Percentiles rank a stretch among this genome's conserved stretches.
Conservation (phyloP, 345 rosid species). For the Gossypium sturtianum region DNA sequence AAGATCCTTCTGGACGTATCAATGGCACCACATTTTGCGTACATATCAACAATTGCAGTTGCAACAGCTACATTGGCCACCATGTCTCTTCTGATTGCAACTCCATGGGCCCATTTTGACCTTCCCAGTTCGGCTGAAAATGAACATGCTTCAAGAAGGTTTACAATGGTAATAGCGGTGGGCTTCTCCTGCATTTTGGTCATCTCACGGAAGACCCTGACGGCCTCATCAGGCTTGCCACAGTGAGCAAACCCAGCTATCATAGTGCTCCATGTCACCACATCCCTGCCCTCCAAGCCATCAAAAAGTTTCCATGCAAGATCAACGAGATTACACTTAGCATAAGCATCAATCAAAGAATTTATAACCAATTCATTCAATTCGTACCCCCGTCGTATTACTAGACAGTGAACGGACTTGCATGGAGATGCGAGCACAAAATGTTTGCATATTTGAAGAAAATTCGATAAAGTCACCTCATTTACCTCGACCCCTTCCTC, state of each 20-base stretch:
- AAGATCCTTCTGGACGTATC: slow-evolving; percentile 49
- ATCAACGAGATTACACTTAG: slow-evolving; percentile 38
- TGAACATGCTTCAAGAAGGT: slow-evolving; percentile 62
- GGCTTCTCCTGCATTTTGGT: slow-evolving; percentile 29
- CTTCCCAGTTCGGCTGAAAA: slow-evolving; percentile 45
- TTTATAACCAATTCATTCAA: slow-evolving; percentile 35
- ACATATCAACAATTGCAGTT: slow-evolving; percentile 62
- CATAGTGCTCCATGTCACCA: slow-evolving; percentile 65
- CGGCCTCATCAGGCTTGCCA: slow-evolving; percentile 53
- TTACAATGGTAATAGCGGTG: slow-evolving; percentile 37
- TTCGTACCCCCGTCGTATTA: slow-evolving; percentile 37
- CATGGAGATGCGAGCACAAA: slow-evolving; percentile 34
- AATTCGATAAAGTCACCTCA: slow-evolving; percentile 48
- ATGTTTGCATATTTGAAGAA: slow-evolving; percentile 53
- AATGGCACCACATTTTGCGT: slow-evolving; percentile 56
- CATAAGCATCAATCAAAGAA: slow-evolving; percentile 63
- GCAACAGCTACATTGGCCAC: slow-evolving; percentile 45
- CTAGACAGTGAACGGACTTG: slow-evolving; percentile 52
- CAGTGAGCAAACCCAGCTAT: slow-evolving; percentile 48
- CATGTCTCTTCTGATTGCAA: slow-evolving; percentile 53
- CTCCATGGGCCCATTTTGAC: slow-evolving; percentile 68
- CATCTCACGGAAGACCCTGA: slow-evolving; percentile 45
- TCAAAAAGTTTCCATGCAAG: slow-evolving; percentile 40
- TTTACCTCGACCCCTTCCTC: slow-evolving; percentile 35
- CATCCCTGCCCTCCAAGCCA: slow-evolving; percentile 33